Conservation (phyloP, 108 stramenopile genomes). For the Cyclotella kingstonii region DNA sequence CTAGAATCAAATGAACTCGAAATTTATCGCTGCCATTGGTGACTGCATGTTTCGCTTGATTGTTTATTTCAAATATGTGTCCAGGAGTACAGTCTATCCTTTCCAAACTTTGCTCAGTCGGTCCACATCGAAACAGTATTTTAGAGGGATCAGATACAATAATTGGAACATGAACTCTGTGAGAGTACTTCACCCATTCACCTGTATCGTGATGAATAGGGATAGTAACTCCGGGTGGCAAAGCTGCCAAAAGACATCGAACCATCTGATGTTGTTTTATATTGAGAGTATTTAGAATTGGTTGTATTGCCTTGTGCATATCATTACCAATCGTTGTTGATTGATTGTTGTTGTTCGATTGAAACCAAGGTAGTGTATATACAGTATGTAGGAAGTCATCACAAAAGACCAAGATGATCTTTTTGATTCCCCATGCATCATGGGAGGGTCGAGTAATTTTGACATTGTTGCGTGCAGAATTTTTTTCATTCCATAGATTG, state of each 20-base stretch:
- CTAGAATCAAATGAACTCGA: constrained; percentile 94
- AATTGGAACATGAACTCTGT: constrained; percentile 93
- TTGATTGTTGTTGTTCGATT: constrained; percentile 37
- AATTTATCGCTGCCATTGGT: constrained; percentile 64
- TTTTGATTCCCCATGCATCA: constrained; percentile 96
- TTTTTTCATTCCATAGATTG: constrained; percentile 75
- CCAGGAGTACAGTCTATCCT: constrained; percentile 84
- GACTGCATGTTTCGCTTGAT: constrained; percentile 95
- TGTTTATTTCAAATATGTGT: constrained; percentile 97
- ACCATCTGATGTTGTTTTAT: constrained; percentile 60
- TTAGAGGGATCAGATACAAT: constrained; percentile 67
- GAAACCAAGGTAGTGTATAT: constrained; percentile 92
- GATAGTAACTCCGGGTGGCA: constrained; percentile 94
- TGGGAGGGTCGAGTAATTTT: constrained; percentile 83
- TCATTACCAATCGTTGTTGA: not conserved
- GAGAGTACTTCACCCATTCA: constrained; percentile 92
- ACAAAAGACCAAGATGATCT: constrained; percentile 93
- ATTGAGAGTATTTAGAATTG: constrained; percentile 67
- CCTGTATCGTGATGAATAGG: constrained; percentile 98
- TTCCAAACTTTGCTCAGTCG: constrained; percentile 56
- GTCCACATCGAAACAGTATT: constrained; percentile 89
- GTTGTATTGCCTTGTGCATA: constrained; percentile 69
- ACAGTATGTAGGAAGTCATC: constrained; percentile 92
- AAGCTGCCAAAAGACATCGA: constrained; percentile 87
- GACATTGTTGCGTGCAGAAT: constrained; percentile 84